Evolutionary conservation across 192 early-diverging fungal genomes (phyloP).

Genomic region (Anaeromyces robustus): DNA sequence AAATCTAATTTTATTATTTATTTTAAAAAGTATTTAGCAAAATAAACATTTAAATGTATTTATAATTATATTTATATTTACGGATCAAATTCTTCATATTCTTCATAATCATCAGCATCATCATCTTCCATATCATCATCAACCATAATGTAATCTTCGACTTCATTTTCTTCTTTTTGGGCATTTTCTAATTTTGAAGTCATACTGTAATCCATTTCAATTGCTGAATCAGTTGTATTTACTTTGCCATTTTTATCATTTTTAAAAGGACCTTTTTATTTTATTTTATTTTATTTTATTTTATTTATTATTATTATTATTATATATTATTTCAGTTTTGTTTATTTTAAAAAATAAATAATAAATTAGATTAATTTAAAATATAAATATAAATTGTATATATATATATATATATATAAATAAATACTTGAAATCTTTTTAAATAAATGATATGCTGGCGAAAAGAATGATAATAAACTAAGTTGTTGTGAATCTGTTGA

Average conservation of each 20-base stretch:
- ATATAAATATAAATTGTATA: no score
- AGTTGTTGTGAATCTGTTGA: neutral
- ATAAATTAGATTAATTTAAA: no score
- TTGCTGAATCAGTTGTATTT: neutral
- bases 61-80: neutral
- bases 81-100: neutral
- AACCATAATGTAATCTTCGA: neutral
- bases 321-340: no score
- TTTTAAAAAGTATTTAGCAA: no score
- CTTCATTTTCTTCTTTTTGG: neutral
- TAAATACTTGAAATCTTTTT: neutral
- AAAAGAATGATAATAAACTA: neutral
- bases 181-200: neutral
- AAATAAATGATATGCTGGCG: neutral
- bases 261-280: neutral
- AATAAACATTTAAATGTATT: no score
- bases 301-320: no score
- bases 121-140: neutral
- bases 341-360: no score
- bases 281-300: no score
- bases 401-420: no score
- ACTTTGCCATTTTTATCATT: neutral
- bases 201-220: neutral
- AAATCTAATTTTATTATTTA: neutral
- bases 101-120: neutral